Percentiles rank a stretch among this genome's conserved stretches.
phyloP scores from a whole-genome alignment of 2,329 filamentous ascomycete genomes.

The Aaosphaeria arxii region DNA sequence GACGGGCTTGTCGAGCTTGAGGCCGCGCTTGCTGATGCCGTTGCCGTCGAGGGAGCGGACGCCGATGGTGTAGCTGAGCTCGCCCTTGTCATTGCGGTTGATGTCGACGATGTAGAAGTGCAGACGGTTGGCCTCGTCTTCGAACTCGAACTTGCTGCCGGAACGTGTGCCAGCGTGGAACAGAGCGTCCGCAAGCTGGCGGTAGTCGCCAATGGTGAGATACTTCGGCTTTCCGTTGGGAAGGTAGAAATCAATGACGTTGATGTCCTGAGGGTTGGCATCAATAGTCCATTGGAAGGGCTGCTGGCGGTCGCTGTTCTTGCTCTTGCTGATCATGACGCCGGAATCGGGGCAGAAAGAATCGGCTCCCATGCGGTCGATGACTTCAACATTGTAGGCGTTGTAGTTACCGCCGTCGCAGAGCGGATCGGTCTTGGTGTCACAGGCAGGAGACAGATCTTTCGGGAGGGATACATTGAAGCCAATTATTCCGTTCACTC shows the following conservation, averaged over 20 bases:
- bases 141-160: constrained; percentile 49
- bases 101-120: constrained; percentile 51
- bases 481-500: constrained; percentile 42
- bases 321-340: constrained; percentile 55
- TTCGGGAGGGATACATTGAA: constrained; percentile 44
- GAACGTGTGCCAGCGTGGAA: constrained; percentile 55
- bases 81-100: constrained; percentile 40
- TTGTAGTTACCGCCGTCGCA: constrained; percentile 53
- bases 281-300: constrained; percentile 57
- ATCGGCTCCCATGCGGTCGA: constrained; percentile 55
- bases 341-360: constrained; percentile 52
- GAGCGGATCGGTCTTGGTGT: constrained; percentile 41
- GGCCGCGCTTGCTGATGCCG: constrained; percentile 31
- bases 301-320: constrained; percentile 38
- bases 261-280: constrained; percentile 53
- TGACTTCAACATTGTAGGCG: constrained; percentile 53
- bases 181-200: constrained; percentile 53
- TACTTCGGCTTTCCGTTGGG: constrained; percentile 49
- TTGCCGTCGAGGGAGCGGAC: constrained; percentile 43
- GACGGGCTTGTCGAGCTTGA: constrained; percentile 39
- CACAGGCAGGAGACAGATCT: constrained; percentile 48
- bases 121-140: constrained; percentile 47
- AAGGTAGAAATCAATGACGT: constrained; percentile 49
- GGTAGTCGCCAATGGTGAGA: constrained; percentile 53
- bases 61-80: constrained; percentile 50